Conservation (phyloP, 495 filamentous ascomycete genomes). For the Xylaria acuta region DNA sequence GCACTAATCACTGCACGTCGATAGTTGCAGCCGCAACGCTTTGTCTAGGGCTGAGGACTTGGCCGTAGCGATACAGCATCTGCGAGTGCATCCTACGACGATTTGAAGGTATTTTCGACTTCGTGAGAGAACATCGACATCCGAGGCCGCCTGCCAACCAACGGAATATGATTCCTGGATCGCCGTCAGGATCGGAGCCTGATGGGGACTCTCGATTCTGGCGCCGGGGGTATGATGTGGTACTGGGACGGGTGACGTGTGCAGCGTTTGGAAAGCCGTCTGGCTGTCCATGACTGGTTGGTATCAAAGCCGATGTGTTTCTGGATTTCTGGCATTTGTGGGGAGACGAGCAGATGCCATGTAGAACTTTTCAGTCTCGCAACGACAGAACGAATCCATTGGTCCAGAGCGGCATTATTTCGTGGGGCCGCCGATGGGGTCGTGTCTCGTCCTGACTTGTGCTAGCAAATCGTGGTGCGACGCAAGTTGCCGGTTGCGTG, state of each 20-base stretch:
- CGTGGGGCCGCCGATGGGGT: background rate
- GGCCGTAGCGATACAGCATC: background rate
- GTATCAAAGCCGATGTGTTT: constrained; percentile 3
- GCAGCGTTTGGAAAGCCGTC: constrained; percentile 19
- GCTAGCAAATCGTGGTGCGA: constrained; percentile 4
- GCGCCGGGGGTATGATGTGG: background rate
- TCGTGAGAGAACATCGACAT: background rate
- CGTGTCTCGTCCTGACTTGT: constrained; percentile 25
- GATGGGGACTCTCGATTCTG: background rate
- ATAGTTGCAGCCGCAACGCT: constrained; percentile 2
- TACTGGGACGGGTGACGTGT: constrained; percentile 14
- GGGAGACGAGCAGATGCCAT: background rate
- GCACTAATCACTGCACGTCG: background rate
- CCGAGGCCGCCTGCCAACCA: background rate
- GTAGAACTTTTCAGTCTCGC: background rate
- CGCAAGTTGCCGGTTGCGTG: background rate
- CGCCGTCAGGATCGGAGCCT: background rate
- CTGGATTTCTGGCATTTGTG: constrained; percentile 9
- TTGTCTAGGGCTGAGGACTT: constrained; percentile 14
- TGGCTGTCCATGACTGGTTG: constrained; percentile 4
- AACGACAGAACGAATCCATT: background rate
- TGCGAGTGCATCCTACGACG: background rate
- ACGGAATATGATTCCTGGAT: background rate
- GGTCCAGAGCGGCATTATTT: background rate
- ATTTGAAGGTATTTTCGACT: background rate